A percentile compares a stretch with the other conserved stretches of the same genome.
phyloP scores from a whole-genome alignment of 1,139 yeast genomes.

The Lodderomyces orthopsilosis region DNA sequence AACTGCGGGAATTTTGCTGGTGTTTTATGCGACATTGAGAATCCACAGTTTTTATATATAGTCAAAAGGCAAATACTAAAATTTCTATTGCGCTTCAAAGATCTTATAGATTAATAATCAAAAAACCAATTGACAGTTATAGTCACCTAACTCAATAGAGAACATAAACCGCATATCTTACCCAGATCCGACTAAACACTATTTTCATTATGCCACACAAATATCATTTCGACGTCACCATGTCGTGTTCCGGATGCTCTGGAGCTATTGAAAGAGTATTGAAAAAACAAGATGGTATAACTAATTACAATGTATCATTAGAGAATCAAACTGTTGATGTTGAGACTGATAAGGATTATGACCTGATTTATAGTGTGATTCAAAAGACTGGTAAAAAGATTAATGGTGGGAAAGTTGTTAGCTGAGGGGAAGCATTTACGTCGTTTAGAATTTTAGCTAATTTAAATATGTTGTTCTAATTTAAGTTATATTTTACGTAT shows the following conservation, averaged over 20 bases:
- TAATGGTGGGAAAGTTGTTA: constrained; percentile 54
- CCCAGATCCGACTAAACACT: too few species aligned
- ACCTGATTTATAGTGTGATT: constrained; percentile 73
- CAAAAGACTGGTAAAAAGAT: constrained; percentile 90
- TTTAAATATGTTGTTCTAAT: background rate
- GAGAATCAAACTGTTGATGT: constrained; percentile 85
- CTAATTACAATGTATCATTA: constrained; percentile 67
- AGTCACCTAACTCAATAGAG: too few species aligned
- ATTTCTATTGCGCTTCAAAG: too few species aligned
- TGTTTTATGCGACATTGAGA: background rate
- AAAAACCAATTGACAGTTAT: too few species aligned
- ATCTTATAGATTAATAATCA: background rate
- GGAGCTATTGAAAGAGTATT: constrained; percentile 82
- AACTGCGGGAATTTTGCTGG: background rate
- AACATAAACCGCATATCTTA: too few species aligned
- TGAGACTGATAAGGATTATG: constrained; percentile 60
- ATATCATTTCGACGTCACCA: constrained; percentile 73
- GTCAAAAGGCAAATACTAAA: too few species aligned
- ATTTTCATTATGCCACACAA: constrained; percentile 19
- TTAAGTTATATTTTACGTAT: too few species aligned
- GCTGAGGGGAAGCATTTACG: constrained; percentile 14
- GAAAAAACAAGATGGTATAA: constrained; percentile 70
- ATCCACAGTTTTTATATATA: background rate
- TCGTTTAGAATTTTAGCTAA: background rate
- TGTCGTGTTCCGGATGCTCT: constrained; percentile 88